Percentiles rank a stretch among this genome's conserved stretches.
phyloP scores from a whole-genome alignment of 2,329 filamentous ascomycete genomes.

The Ustulina deusta region DNA sequence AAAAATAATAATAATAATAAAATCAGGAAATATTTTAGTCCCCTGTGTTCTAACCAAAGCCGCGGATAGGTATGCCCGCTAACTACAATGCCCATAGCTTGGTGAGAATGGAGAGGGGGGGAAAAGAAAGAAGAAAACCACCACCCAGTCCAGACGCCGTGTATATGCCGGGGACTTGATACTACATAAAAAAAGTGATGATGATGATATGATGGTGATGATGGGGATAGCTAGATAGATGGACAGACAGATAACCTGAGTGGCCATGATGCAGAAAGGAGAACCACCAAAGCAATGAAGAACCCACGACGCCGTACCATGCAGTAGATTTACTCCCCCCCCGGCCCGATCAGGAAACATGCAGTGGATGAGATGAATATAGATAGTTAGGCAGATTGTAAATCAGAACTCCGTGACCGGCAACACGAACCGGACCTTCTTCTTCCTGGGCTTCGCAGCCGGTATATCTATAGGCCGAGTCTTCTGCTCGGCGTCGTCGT shows the following conservation, averaged over 20 bases:
- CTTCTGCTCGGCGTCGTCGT: conserved; percentile 43
- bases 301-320: conserved; percentile 35
- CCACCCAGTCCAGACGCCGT: conserved; percentile 25
- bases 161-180: conserved; percentile 34
- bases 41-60: conserved; percentile 13
- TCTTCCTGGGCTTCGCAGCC: conserved; percentile 66
- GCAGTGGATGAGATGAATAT: conserved; percentile 14
- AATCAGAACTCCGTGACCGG: conserved; percentile 56
- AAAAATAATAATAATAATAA: not conserved
- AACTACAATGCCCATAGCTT: conserved; percentile 13
- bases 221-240: conserved; percentile 1
- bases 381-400: not conserved
- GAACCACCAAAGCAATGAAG: conserved; percentile 14
- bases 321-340: conserved; percentile 25
- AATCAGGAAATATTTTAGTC: conserved; percentile 16
- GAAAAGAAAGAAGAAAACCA: not conserved
- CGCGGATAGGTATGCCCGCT: conserved; percentile 22
- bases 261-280: conserved; percentile 26
- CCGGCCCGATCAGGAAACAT: conserved; percentile 21
- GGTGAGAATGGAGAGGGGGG: conserved; percentile 3
- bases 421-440: conserved; percentile 68
- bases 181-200: conserved; percentile 21
- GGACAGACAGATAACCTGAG: conserved; percentile 12
- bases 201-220: conserved; percentile 13
- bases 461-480: conserved; percentile 55